Conservation (phyloP, 1,284 basidiomycete genomes). For the Marasmius sp. region DNA sequence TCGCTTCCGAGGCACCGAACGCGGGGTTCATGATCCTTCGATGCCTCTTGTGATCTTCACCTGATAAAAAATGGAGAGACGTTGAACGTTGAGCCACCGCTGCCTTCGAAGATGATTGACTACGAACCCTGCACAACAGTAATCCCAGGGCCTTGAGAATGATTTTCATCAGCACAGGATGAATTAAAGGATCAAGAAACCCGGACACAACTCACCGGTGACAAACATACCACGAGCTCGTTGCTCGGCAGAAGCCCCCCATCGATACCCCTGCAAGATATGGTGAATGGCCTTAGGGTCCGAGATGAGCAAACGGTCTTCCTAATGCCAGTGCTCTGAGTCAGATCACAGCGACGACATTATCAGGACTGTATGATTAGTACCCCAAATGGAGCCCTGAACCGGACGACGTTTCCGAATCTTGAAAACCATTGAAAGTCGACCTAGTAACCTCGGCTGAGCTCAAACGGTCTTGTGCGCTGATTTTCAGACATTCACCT, state of each 20-base stretch:
- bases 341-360: background rate
- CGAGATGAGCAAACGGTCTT: conserved; percentile 16
- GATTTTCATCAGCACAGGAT: background rate
- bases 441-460: background rate
- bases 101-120: background rate
- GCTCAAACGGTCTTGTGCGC: background rate
- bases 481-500: background rate
- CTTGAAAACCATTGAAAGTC: conserved; percentile 3
- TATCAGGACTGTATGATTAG: background rate
- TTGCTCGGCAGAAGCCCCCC: conserved; percentile 1
- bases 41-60: conserved; percentile 18
- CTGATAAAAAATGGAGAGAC: background rate
- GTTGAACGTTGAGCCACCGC: background rate
- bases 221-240: background rate
- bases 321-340: background rate
- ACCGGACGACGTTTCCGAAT: conserved; percentile 4
- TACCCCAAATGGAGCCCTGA: conserved; percentile 4
- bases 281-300: conserved; percentile 21
- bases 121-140: conserved; percentile 4
- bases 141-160: background rate
- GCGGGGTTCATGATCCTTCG: conserved; percentile 19
- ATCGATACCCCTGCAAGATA: conserved; percentile 17
- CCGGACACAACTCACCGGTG: conserved; percentile 3
- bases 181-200: background rate
- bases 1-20: conserved; percentile 16